Conservation (phyloP, 495 filamentous ascomycete species). For the Platismatia glauca region DNA sequence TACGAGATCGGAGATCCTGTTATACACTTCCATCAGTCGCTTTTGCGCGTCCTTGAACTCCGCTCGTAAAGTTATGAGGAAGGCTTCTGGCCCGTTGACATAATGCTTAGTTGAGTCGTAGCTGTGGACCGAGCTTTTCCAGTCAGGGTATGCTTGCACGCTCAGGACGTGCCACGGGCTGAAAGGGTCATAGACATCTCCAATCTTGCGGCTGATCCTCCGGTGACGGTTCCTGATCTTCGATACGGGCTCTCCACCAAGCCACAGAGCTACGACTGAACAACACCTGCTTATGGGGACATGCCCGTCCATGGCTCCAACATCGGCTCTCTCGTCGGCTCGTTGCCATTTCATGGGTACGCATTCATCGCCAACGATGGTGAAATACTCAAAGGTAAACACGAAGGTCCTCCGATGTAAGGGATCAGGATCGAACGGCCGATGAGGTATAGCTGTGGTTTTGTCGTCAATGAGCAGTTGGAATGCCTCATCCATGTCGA, state of each 20-base stretch:
- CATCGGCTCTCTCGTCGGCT: slow-evolving; percentile 29
- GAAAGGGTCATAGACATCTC: slow-evolving; percentile 39
- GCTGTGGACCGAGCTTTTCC: slow-evolving; percentile 38
- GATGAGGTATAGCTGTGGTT: slow-evolving; percentile 32
- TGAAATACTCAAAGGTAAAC: slow-evolving; percentile 49
- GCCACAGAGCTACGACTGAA: slow-evolving; percentile 40
- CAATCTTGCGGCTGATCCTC: slow-evolving; percentile 28
- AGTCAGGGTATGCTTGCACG: slow-evolving; percentile 45
- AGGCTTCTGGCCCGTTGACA: slow-evolving; percentile 46
- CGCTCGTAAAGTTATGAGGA: slow-evolving; percentile 38
- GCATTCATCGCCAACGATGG: slow-evolving; percentile 37
- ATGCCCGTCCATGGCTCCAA: slow-evolving; percentile 28
- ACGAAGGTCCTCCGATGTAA: slow-evolving; percentile 40
- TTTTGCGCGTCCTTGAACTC: slow-evolving; percentile 46
- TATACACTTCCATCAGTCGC: slow-evolving; percentile 38
- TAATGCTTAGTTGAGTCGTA: slow-evolving; percentile 39
- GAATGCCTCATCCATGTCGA: slow-evolving; percentile 47
- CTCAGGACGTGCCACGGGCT: slow-evolving; percentile 44
- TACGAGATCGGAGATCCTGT: slow-evolving; percentile 40
- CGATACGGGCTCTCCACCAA: slow-evolving; percentile 33
- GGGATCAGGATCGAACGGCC: slow-evolving; percentile 31
- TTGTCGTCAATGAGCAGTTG: slow-evolving; percentile 31
- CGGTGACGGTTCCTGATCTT: slow-evolving; percentile 31
- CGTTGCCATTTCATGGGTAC: slow-evolving; percentile 45
- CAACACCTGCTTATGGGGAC: slow-evolving; percentile 42